Evolutionary conservation across 768 basidiomycete genomes (phyloP), one percentile per base, ranked within the genome.

Genomic region (Vararia minispora): DNA sequence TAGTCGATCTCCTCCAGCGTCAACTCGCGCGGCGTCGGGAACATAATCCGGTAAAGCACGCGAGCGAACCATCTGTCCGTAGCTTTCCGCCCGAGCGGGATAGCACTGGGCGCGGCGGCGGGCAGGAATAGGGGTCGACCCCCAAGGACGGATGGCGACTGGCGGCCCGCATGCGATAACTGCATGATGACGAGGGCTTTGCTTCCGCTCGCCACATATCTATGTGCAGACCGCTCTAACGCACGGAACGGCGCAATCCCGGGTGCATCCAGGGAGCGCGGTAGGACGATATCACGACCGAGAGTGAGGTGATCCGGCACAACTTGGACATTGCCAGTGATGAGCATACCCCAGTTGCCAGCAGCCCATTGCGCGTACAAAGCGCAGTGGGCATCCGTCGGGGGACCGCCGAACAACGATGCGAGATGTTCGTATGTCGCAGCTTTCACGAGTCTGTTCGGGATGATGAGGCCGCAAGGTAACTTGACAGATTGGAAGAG

Each of bases 401-500:
- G 90, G 8, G 72, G 69, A 0, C 87, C 86, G 16, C 87, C 84
- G 8, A 61, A 60, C 22, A 79, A 62, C 3, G 56, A 46, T 0
- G 79, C 71, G 8, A 94, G 64, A 50, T 88, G 80, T 56, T 97
- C 92, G 47, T 91, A 92, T 71, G 92, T 68, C 0, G 92, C 79
- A n/a, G 75, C 86, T 89, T 97, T 48, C 9, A 46, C 47, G 11
- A 48, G 41, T 12, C 41, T 21, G 17, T 48, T 48, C n/a, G 41
- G 26, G 12, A 48, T 34, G 24, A 39, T 33, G 7, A 21, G 12
- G 17, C 47, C 45, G 4, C 39, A 48, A 3, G 47, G 45, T 27
- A 48, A 37, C 17, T 31, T 12, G 27, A 43, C 33, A 1, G 44
- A 39, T 9, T 33, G 37, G 27, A 48, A 41, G 2, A 32, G 32